These are phyloP conservation scores for Cladosporium sp. DNA, from an alignment of 2,329 filamentous ascomycete genomes.

Conservation along the genomic window DNA sequence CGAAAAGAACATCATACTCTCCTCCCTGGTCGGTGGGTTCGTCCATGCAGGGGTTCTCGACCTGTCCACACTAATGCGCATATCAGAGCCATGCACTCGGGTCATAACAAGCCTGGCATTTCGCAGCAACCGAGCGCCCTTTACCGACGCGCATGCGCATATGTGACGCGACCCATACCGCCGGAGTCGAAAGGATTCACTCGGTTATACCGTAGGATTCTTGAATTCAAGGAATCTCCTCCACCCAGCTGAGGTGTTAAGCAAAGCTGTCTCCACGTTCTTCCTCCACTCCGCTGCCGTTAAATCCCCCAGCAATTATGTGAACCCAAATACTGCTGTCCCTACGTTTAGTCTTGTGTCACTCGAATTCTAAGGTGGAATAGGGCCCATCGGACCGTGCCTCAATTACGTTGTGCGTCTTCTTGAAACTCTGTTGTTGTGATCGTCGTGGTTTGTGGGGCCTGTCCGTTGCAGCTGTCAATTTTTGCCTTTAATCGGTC, in stretches of 20 bases:
- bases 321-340: no score
- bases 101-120: neutral
- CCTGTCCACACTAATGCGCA: neutral
- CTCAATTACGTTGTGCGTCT: neutral
- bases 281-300: neutral
- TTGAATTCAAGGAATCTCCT: neutral
- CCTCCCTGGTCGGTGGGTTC: neutral
- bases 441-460: neutral
- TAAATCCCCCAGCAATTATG: neutral
- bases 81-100: conserved; percentile 5
- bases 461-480: neutral
- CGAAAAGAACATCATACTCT: neutral
- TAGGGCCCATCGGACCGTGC: neutral
- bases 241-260: no score
- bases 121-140: neutral
- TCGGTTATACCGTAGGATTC: neutral
- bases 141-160: neutral
- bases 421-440: neutral
- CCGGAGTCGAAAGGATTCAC: neutral
- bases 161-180: neutral
- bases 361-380: neutral
- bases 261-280: neutral
- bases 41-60: neutral
- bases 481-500: neutral
- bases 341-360: no score